A percentile compares a stretch with the other conserved stretches of the same genome.
Conservation (phyloP, 768 basidiomycete species). For the Tubosaeta brunneosetosa region DNA sequence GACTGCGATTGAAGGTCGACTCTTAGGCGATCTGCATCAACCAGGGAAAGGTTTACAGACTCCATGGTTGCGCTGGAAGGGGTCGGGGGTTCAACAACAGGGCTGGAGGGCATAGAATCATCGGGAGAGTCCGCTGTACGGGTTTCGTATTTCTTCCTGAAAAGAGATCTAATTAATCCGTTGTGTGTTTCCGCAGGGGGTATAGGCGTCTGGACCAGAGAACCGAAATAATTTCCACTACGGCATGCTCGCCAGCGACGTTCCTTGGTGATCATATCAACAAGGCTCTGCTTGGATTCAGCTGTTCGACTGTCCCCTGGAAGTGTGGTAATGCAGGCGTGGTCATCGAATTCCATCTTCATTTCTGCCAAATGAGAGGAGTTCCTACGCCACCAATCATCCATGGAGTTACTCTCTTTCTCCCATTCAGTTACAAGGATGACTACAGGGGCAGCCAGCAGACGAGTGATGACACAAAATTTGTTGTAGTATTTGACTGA, state of each 20-base stretch:
- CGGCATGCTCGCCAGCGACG: constrained; percentile 7
- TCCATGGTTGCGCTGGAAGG: not conserved
- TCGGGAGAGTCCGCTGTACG: constrained; percentile 10
- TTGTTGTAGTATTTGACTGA: constrained; percentile 29
- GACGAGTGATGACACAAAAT: constrained; percentile 36
- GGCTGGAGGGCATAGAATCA: constrained; percentile 2
- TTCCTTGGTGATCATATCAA: constrained; percentile 8
- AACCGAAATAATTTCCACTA: constrained; percentile 11
- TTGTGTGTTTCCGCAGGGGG: too few species aligned
- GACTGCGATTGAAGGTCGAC: not conserved
- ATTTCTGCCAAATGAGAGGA: constrained; percentile 17
- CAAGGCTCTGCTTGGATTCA: constrained; percentile 15
- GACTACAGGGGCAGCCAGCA: constrained; percentile 32
- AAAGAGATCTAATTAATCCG: not conserved
- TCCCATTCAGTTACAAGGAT: constrained; percentile 37
- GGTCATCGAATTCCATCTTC: constrained; percentile 32
- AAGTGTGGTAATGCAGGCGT: constrained; percentile 37
- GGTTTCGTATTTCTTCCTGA: not conserved
- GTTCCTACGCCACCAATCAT: constrained; percentile 31
- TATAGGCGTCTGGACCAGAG: constrained; percentile 1
- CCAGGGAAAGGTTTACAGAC: not conserved
- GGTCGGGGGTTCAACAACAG: constrained; percentile 12
- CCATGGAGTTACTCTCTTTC: constrained; percentile 26
- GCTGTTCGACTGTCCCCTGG: not conserved
- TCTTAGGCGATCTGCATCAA: not conserved